Evolutionary conservation across 306 rosid species (phyloP).

Genomic region (Dryas drummondii): DNA sequence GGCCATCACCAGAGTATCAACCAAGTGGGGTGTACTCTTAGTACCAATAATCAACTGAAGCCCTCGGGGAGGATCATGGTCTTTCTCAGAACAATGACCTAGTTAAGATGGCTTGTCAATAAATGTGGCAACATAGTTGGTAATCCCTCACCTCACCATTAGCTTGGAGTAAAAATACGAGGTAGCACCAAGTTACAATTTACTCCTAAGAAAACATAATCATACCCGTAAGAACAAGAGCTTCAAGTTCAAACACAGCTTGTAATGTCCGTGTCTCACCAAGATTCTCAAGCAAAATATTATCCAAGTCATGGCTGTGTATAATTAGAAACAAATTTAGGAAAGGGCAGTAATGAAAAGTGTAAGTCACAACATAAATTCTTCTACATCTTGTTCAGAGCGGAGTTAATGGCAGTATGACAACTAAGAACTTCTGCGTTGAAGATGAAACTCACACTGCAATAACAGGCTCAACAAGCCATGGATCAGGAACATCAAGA

Average conservation of each 20-base stretch:
- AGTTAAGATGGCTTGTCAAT: slow-evolving; percentile 30
- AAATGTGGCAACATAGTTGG: slow-evolving; percentile 10
- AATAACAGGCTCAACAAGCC: slow-evolving; percentile 95
- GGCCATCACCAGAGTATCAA: slow-evolving; percentile 98
- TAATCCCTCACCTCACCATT: slow-evolving; percentile 15
- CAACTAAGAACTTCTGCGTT: slow-evolving; percentile 2
- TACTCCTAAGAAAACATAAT: slow-evolving; percentile 14
- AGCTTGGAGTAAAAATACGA: slow-evolving; percentile 4
- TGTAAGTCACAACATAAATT: background rate
- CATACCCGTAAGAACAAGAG: slow-evolving; percentile 94
- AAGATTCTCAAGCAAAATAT: slow-evolving; percentile 94
- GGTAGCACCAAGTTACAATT: slow-evolving; percentile 10
- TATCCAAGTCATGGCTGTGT: slow-evolving; percentile 96
- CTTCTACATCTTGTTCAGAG: background rate
- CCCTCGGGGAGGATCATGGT: slow-evolving; percentile 90
- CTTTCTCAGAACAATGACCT: slow-evolving; percentile 99
- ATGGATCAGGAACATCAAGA: slow-evolving; percentile 99
- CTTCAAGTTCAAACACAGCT: slow-evolving; percentile 96
- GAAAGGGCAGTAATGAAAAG: slow-evolving; percentile 1
- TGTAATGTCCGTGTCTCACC: slow-evolving; percentile 91
- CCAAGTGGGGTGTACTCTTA: slow-evolving; percentile 77
- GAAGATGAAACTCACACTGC: slow-evolving; percentile 68
- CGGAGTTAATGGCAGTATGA: slow-evolving; percentile 17
- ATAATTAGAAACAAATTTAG: slow-evolving; percentile 21
- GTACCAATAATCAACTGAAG: slow-evolving; percentile 97